Evolutionary conservation across 768 basidiomycete genomes (phyloP).

Genomic region (Tylopilus sp.): DNA sequence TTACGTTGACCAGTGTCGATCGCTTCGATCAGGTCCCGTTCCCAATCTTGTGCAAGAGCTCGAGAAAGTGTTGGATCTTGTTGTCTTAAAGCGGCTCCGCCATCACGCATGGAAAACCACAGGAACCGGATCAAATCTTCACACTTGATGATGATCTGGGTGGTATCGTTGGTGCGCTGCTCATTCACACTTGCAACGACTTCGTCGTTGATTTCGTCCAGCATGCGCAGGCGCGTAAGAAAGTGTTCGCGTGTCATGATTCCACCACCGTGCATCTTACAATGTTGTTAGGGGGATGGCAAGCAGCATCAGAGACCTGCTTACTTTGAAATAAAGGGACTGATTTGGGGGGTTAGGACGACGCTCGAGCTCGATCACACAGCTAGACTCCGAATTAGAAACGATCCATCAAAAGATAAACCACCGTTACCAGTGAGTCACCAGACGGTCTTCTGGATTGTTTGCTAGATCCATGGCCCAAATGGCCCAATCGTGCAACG

Average conservation of each 20-base stretch:
- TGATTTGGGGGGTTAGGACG: slow-evolving; percentile 14
- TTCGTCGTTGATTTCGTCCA: slow-evolving; percentile 15
- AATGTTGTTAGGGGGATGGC: not conserved
- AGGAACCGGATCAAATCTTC: slow-evolving; percentile 23
- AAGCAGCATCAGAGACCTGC: not conserved
- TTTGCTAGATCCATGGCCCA: slow-evolving; percentile 29
- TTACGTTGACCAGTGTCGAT: slow-evolving; percentile 23
- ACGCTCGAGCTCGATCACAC: slow-evolving; percentile 23
- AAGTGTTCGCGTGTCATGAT: slow-evolving; percentile 21
- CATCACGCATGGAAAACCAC: slow-evolving; percentile 31
- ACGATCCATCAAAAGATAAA: not conserved
- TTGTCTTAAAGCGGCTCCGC: slow-evolving; percentile 19
- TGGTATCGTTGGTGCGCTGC: slow-evolving; percentile 23
- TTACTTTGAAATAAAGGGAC: slow-evolving; percentile 22
- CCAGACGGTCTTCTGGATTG: slow-evolving; percentile 21
- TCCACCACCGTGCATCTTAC: slow-evolving; percentile 24
- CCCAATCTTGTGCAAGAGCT: slow-evolving; percentile 19
- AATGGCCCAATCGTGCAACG: slow-evolving; percentile 15
- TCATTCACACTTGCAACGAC: slow-evolving; percentile 19
- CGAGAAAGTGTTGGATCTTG: slow-evolving; percentile 16
- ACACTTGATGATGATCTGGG: slow-evolving; percentile 24
- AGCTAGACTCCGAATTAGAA: slow-evolving; percentile 7
- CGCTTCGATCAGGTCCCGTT: slow-evolving; percentile 5
- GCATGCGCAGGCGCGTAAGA: slow-evolving; percentile 12
- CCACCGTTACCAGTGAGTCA: slow-evolving; percentile 20